These are phyloP conservation scores for Singerocomus inundabilis DNA, from an alignment of 1,284 basidiomycete species.

Conservation along the genomic window DNA sequence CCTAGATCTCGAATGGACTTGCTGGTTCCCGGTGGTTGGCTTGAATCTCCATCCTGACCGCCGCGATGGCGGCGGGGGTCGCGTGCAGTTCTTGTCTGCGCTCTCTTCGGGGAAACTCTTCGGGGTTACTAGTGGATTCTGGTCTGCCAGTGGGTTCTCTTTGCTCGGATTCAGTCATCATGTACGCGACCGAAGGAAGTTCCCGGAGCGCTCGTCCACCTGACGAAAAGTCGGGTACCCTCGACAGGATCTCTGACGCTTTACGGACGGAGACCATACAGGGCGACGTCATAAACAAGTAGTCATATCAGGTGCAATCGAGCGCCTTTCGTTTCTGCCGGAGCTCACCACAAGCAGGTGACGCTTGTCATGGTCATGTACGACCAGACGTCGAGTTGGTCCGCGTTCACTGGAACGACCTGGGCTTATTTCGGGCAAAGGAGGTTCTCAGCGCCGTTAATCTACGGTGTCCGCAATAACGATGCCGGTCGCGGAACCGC, in stretches of 20 bases:
- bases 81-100: constrained; percentile 20
- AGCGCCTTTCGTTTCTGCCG: constrained; percentile 7
- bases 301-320: background rate
- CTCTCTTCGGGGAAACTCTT: constrained; percentile 22
- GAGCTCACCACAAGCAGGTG: constrained; percentile 2
- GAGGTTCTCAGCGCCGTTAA: constrained; percentile 21
- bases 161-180: constrained; percentile 4
- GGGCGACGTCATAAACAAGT: constrained; percentile 4
- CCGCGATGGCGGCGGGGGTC: constrained; percentile 30
- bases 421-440: constrained; percentile 5
- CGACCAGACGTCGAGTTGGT: constrained; percentile 5
- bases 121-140: constrained; percentile 20
- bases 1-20: constrained; percentile 2
- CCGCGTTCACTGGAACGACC: constrained; percentile 6
- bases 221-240: constrained; percentile 1
- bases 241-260: constrained; percentile 16
- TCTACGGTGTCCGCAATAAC: constrained; percentile 25
- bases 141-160: constrained; percentile 9
- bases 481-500: constrained; percentile 32
- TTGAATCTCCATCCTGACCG: constrained; percentile 27
- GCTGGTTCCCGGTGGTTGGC: background rate
- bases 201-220: constrained; percentile 9
- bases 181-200: constrained; percentile 9
- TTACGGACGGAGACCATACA: constrained; percentile 9
- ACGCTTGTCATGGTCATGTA: constrained; percentile 1